Base-by-base conservation (phyloP, 345 rosid species). In the Rhodamnia rubescens region DNA sequence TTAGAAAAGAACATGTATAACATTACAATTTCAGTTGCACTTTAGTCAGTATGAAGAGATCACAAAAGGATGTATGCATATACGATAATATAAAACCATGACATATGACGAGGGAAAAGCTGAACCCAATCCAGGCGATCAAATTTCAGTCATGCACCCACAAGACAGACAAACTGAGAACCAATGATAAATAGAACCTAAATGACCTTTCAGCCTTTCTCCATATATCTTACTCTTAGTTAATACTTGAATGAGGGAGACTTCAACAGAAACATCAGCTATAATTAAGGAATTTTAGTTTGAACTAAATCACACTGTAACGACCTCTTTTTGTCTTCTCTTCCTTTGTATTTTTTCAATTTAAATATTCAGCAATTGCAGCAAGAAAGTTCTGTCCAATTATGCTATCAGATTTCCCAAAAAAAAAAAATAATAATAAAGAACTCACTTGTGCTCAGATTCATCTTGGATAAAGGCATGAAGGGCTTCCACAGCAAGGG, bases 381-480 rank as follows among this genome's bases (percentile, higher is more conserved):
- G 36, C 11, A 58, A 84, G 36, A 58, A 13, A 24, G 32, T 44
- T 84, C 53, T 49, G 10, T 29, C 11, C 54, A 24, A 83, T 21
- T 20, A 11, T 49, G 5, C 50, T 11, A 56, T 51, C 21, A 58
- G 44, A 59, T 40, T 12, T 18, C 84, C 58, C 47, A 12, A 42
- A 59, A 49, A 53, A 32, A n/a, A 13, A 1, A 21, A 11, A 49
- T n/a, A n/a, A n/a, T n/a, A 32, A 47, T 22, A 20, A 81, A 15
- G 14, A 84, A 89, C 98, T 95, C 90, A 95, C 99, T 97, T 97
- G 93, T 97, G 99, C 91, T 95, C 98, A 47, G 98, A 94, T 91
- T 97, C 99, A 86, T 95, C 99, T 92, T 97, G 99, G 85, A 97
- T 93, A 89, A 97, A 97, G 83, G 98, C 99, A 90, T 97, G 99